phyloP scores from a whole-genome alignment of 192 early-diverging fungal species.

The Rhizophagus prolifer region DNA sequence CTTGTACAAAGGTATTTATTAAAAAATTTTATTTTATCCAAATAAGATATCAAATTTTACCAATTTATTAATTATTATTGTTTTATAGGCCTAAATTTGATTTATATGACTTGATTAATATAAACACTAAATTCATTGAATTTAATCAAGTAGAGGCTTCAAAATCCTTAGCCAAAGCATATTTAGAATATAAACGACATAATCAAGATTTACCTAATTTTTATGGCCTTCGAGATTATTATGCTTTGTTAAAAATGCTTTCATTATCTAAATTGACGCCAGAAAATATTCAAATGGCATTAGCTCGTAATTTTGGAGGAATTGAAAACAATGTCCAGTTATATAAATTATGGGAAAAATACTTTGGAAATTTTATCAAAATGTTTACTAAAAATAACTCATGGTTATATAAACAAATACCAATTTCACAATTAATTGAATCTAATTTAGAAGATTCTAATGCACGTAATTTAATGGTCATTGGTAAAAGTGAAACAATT shows the following conservation, averaged over 20 bases:
- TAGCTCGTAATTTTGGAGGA: constrained; percentile 30
- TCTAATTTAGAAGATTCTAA: constrained; percentile 12
- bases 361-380: not conserved
- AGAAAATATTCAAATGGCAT: not conserved
- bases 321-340: not conserved
- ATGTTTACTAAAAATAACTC: not conserved
- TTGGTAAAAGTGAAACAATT: constrained; percentile 19
- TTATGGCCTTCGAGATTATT: constrained; percentile 16
- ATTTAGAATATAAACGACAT: not conserved
- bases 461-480: constrained; percentile 23
- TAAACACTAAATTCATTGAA: too few species aligned
- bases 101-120: not conserved
- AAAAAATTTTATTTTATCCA: too few species aligned
- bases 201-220: constrained; percentile 12
- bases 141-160: too few species aligned
- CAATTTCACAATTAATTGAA: not conserved
- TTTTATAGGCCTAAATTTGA: not conserved
- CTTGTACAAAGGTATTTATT: constrained; percentile 10
- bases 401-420: constrained; percentile 9
- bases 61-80: too few species aligned
- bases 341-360: not conserved
- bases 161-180: not conserved
- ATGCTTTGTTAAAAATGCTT: not conserved
- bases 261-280: not conserved
- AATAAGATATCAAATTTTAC: too few species aligned